Conservation (phyloP, 768 basidiomycete genomes). For the Collybia mongolica region DNA sequence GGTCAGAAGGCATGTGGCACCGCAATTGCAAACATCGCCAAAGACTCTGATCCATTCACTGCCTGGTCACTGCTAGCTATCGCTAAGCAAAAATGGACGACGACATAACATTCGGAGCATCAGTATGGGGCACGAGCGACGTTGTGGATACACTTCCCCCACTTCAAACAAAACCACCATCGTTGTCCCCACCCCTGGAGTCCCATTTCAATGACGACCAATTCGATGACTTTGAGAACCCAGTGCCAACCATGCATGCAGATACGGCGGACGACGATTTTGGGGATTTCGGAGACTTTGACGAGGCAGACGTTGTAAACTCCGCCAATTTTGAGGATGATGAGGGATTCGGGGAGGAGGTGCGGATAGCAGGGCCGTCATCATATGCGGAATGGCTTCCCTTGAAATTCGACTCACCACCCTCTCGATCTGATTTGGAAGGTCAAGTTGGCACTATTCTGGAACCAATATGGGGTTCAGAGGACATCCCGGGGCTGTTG, state of each 20-base stretch:
- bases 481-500: slow-evolving; percentile 50
- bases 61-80: slow-evolving; percentile 6
- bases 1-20: slow-evolving; percentile 29
- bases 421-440: slow-evolving; percentile 54
- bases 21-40: slow-evolving; percentile 28
- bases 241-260: slow-evolving; percentile 39
- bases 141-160: slow-evolving; percentile 22
- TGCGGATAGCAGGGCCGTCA: slow-evolving; percentile 40
- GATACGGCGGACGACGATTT: slow-evolving; percentile 74
- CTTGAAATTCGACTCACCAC: slow-evolving; percentile 63
- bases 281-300: slow-evolving; percentile 89
- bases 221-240: slow-evolving; percentile 60
- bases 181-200: slow-evolving; percentile 20
- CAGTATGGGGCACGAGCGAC: slow-evolving; percentile 66
- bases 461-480: slow-evolving; percentile 59
- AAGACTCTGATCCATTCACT: slow-evolving; percentile 16
- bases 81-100: slow-evolving; percentile 53
- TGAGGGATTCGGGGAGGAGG: slow-evolving; percentile 34
- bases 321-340: slow-evolving; percentile 34
- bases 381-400: slow-evolving; percentile 53
- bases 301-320: slow-evolving; percentile 47
- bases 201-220: slow-evolving; percentile 31
- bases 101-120: slow-evolving; percentile 68
- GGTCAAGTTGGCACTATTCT: slow-evolving; percentile 66
- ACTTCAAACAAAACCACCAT: slow-evolving; percentile 23